Evolutionary conservation across 2,329 filamentous ascomycete species (phyloP).

Genomic region (Fusarium sterilihyphosum): DNA sequence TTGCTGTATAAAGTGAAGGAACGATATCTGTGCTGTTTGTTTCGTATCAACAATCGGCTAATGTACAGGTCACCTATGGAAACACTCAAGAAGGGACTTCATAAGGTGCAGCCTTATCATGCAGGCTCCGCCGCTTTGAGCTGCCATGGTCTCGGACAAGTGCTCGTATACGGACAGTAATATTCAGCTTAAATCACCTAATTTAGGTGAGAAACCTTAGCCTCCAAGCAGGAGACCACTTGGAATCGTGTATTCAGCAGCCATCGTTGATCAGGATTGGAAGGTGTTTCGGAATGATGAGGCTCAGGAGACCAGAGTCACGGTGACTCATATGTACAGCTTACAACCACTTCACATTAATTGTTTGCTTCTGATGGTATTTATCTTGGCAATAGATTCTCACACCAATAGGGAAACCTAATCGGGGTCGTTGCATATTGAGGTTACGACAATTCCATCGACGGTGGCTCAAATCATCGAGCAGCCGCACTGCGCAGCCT

Average conservation of each 20-base stretch:
- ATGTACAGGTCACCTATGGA: no score
- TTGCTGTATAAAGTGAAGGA: neutral
- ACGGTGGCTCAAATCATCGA: no score
- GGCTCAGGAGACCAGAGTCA: neutral
- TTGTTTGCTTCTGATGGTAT: neutral
- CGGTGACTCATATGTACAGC: no score
- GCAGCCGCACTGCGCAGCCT: neutral
- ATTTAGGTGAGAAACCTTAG: rapidly evolving
- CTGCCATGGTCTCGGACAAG: no score
- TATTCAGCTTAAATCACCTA: no score
- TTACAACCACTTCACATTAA: neutral
- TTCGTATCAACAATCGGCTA: no score
- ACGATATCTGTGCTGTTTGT: no score
- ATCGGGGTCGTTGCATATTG: no score
- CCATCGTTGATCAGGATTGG: no score
- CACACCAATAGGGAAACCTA: rapidly evolving
- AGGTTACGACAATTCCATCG: no score
- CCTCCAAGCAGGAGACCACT: no score
- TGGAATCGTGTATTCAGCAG: neutral
- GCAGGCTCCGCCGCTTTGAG: neutral
- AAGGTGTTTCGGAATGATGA: neutral
- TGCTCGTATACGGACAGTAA: neutral
- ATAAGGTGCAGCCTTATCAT: neutral
- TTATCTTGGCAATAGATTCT: rapidly evolving
- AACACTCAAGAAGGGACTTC: neutral